Percentiles rank a stretch among this genome's conserved stretches.
phyloP scores from a whole-genome alignment of 2,329 filamentous ascomycete genomes.

The Aspergillus thermomutatus region DNA sequence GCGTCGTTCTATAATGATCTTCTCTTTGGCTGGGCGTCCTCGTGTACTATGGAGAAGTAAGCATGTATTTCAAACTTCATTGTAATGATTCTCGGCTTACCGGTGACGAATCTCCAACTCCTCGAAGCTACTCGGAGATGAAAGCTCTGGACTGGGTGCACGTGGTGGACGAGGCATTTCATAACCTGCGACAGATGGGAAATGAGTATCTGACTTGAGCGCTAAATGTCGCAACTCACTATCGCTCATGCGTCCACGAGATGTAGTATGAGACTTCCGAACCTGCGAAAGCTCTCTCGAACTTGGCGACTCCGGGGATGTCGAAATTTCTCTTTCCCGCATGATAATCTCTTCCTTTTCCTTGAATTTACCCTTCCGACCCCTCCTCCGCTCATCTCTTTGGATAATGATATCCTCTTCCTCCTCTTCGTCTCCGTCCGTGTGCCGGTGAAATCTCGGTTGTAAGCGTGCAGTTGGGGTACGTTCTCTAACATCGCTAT shows the following conservation, averaged over 20 bases:
- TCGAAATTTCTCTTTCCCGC: conserved; percentile 20
- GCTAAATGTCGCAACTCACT: conserved; percentile 50
- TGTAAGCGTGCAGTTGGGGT: conserved; percentile 4
- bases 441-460: conserved; percentile 12
- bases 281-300: conserved; percentile 62
- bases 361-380: conserved; percentile 12
- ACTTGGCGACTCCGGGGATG: conserved; percentile 52
- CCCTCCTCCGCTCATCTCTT: conserved; percentile 23
- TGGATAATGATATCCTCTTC: conserved; percentile 30
- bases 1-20: conserved; percentile 56
- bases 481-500: conserved; percentile 3
- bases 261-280: conserved; percentile 71
- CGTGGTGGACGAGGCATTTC: conserved; percentile 23
- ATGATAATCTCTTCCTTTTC: conserved; percentile 42
- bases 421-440: conserved; percentile 22
- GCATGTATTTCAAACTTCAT: background rate
- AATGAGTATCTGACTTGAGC: background rate
- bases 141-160: conserved; percentile 25
- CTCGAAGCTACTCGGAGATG: conserved; percentile 38
- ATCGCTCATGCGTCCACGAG: conserved; percentile 70
- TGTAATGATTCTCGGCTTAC: conserved; percentile 32
- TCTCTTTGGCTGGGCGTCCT: conserved; percentile 59
- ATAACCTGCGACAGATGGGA: conserved; percentile 20
- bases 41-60: conserved; percentile 13
- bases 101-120: conserved; percentile 56